Evolutionary conservation across 2,329 filamentous ascomycete genomes (phyloP), one percentile per base, ranked within the genome.

Genomic region (Rhynchosporium agropyri): DNA sequence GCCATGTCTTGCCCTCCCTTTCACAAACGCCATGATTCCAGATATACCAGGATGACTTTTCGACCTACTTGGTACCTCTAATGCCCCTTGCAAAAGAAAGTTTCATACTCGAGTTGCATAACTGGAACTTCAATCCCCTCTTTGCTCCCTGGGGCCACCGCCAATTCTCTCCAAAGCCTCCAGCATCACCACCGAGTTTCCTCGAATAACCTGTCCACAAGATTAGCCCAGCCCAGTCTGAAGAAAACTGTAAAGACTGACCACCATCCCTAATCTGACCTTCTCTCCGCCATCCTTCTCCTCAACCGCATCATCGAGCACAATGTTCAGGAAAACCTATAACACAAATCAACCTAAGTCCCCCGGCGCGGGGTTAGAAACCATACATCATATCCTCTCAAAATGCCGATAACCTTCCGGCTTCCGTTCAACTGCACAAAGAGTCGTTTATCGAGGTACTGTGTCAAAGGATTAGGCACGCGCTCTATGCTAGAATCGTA

Each of bases 371-470:
- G 45, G 36, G 31, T 53, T 53, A 3, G 42, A 54, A 49, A 60
- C 70, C 70, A n/a, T 43, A 97, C 95, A 87, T 99, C 95, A 78
- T 98, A 99, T 64, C 95, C 95, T 69, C 95, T 89, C 63, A 99
- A 84, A 58, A 97, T 85, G 61, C 96, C 95, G 77, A 97, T 92
- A 66, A 99, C 94, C 79, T 97, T 98, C 77, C 95, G 90, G 78
- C 93, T 97, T 75, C 95, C 95, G 79, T 99, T 99, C 60, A 99
- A 83, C 79, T 99, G 94, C 70, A 98, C 92, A 78, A 97, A 97
- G 75, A 99, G 86, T 79, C 94, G 87, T 87, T 99, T 99, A 84
- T 99, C 95, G 79, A 99, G 92, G 79, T 99, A 99, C 95, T 99
- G 73, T 33, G 56, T 58, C 28, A 28, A 63, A 15, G 26, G 45